Base-by-base conservation (phyloP, 768 basidiomycete genomes). In the Pleurotus platypus region DNA sequence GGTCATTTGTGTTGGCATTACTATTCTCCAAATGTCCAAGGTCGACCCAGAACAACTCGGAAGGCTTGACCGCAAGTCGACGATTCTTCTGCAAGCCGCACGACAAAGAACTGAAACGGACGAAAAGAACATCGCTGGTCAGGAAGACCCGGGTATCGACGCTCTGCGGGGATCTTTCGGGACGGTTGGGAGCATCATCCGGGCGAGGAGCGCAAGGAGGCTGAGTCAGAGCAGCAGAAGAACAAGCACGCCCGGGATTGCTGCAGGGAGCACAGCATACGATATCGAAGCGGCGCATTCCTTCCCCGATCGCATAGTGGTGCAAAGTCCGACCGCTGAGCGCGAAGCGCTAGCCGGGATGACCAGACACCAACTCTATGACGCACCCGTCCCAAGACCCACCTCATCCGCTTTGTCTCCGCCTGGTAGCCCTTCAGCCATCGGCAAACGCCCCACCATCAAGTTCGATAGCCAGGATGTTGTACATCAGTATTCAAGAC, bases 91-190 rank as follows among this genome's bases (percentile, higher is more conserved):
- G 30, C 86, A 92, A 70, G 95, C 92, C n/a, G 81, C 92, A 1
- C 83, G 86, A 16, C 67, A 77, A 20, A 84, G 86, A 45, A 90
- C 89, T 2, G 87, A 90, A 61, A 75, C 75, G 0, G 86, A 87
- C 55, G 92, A 94, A 70, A 91, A 92, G 65, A 84, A 72, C 12
- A 63, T 77, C 1, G 58, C 80, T 4, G 86, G 82, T 0, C 57
- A 85, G 16, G 94, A 98, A 69, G 93, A 98, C 62, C 95, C 96
- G 0, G 95, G 95, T 2, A 90, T 97, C 69, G 94, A 94, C 60
- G 82, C 94, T 1, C 79, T 98, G 0, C 83, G 97, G 15, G 95
- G 96, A 13, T 89, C 89, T 2, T 95, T 95, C 63, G 94, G 95
- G 3, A 82, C 94, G 0, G 77, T 98, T 43, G 95, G 97, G 15